phyloP scores from a whole-genome alignment of 257 asterid species.

The Osmanthus fragrans region DNA sequence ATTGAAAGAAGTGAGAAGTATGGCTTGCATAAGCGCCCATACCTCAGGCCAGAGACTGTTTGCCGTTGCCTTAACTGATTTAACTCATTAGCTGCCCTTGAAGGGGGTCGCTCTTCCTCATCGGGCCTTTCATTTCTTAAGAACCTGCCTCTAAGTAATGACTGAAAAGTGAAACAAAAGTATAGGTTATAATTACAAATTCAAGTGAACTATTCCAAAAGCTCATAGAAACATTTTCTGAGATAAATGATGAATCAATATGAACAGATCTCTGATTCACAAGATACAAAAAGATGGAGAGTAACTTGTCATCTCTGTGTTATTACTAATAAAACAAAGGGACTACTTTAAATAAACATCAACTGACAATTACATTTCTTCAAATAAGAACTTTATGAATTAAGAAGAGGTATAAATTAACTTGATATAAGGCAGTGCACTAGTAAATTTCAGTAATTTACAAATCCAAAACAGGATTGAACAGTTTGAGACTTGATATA shows the following conservation, averaged over 20 bases:
- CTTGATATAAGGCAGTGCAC: constrained; percentile 9
- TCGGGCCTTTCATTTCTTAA: constrained; percentile 59
- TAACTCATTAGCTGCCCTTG: constrained; percentile 56
- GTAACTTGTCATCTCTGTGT: not conserved
- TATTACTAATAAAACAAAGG: not conserved
- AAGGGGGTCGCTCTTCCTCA: constrained; percentile 64
- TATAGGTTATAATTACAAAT: not conserved
- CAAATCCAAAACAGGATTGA: not conserved
- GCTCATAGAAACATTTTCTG: not conserved
- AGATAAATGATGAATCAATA: not conserved
- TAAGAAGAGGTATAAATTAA: not conserved
- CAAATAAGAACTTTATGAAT: not conserved
- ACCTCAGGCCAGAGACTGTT: constrained; percentile 70
- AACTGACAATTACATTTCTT: not conserved
- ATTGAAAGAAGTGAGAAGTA: not conserved
- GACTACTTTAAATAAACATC: not conserved
- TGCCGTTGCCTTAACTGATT: constrained; percentile 65
- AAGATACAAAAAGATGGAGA: not conserved
- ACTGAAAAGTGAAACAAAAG: constrained; percentile 37
- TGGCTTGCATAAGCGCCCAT: constrained; percentile 24
- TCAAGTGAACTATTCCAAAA: not conserved
- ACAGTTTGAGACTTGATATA: not conserved
- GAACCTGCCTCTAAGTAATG: constrained; percentile 68
- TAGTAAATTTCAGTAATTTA: constrained; percentile 9
- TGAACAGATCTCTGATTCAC: not conserved